Conservation (phyloP, 768 basidiomycete species). For the Peribolospora baueri region DNA sequence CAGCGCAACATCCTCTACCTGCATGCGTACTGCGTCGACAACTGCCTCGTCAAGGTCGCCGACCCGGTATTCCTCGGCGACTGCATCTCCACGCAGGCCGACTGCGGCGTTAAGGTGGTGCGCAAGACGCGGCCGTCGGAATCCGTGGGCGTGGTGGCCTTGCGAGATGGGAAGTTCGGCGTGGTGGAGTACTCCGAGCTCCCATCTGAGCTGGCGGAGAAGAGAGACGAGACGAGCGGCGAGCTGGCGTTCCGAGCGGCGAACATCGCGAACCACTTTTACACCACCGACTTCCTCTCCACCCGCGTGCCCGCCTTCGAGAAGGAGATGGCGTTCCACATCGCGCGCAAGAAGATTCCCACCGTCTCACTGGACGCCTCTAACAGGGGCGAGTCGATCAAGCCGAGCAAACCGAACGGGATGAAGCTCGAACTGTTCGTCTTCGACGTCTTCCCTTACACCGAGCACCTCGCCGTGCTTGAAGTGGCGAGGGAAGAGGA, state of each 20-base stretch:
- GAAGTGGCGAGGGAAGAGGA: slow-evolving; percentile 73
- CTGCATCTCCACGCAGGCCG: slow-evolving; percentile 63
- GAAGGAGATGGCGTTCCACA: slow-evolving; percentile 77
- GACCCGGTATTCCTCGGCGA: slow-evolving; percentile 94
- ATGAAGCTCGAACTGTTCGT: slow-evolving; percentile 99
- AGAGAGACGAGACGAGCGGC: slow-evolving; percentile 35
- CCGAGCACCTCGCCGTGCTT: slow-evolving; percentile 38
- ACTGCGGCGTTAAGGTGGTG: slow-evolving; percentile 89
- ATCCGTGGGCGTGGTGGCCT: slow-evolving; percentile 81
- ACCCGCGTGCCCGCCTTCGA: slow-evolving; percentile 57
- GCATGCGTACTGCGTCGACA: slow-evolving; percentile 93
- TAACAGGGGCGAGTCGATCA: slow-evolving; percentile 33
- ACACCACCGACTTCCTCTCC: slow-evolving; percentile 55
- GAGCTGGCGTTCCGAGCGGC: slow-evolving; percentile 76
- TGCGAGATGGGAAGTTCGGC: slow-evolving; percentile 54
- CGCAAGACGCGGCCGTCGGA: slow-evolving; percentile 67
- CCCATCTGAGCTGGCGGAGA: slow-evolving; percentile 56
- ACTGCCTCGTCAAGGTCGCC: slow-evolving; percentile 89
- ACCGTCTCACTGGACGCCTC: slow-evolving; percentile 39
- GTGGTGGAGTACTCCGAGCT: slow-evolving; percentile 98
- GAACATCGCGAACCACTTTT: slow-evolving; percentile 97
- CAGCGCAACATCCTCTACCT: slow-evolving; percentile 58
- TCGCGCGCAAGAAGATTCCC: slow-evolving; percentile 92
- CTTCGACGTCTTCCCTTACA: slow-evolving; percentile 94
- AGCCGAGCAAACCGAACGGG: slow-evolving; percentile 77